A percentile compares a stretch with the other conserved stretches of the same genome.
Conservation (phyloP, 1,139 yeast species). For the Pichia sp. region DNA sequence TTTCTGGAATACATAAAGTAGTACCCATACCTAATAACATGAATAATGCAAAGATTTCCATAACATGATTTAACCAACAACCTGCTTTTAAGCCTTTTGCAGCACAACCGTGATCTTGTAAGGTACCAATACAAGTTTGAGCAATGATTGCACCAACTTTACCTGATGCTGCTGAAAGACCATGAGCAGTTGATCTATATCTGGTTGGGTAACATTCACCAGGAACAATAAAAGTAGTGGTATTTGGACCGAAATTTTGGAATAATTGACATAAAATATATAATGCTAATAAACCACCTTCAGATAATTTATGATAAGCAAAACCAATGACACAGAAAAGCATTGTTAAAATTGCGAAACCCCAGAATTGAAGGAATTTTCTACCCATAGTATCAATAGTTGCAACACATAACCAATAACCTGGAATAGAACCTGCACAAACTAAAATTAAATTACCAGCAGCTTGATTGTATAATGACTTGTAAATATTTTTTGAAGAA, state of each 20-base stretch:
- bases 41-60: constrained; percentile 88
- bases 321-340: constrained; percentile 73
- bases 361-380: constrained; percentile 70
- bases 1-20: constrained; percentile 74
- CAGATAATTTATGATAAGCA: constrained; percentile 61
- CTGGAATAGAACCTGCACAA: constrained; percentile 90
- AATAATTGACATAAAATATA: constrained; percentile 77
- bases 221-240: constrained; percentile 91
- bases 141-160: constrained; percentile 97
- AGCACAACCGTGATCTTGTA: constrained; percentile 71
- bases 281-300: constrained; percentile 63
- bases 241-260: constrained; percentile 91
- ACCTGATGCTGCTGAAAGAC: constrained; percentile 94
- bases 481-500: constrained; percentile 54
- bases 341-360: constrained; percentile 63
- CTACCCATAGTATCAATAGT: constrained; percentile 76
- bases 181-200: constrained; percentile 97
- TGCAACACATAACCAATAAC: constrained; percentile 79
- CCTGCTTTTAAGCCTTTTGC: constrained; percentile 38
- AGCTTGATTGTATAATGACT: constrained; percentile 64
- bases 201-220: constrained; percentile 97
- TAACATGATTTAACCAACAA: constrained; percentile 85
- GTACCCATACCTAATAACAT: constrained; percentile 71
- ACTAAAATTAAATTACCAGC: constrained; percentile 85
- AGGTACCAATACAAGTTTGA: constrained; percentile 82